phyloP scores from a whole-genome alignment of 176 grass and related monocot species.

The Poa pratensis region DNA sequence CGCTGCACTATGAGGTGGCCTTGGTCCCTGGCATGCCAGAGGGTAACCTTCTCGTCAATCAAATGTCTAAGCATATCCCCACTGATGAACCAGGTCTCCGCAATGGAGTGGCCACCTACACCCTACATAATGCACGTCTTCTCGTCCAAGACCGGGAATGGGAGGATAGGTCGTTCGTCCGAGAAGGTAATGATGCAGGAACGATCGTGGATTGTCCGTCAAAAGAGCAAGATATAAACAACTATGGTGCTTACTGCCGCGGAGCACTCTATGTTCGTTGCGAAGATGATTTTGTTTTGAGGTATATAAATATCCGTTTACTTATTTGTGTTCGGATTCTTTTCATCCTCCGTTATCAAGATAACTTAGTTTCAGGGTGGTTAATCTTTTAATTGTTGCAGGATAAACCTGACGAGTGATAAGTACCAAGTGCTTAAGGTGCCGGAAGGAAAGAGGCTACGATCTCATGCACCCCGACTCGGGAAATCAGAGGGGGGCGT shows the following conservation, averaged over 20 bases:
- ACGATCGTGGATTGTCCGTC: not conserved
- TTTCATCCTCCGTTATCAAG: too few relatives aligned
- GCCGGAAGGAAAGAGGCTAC: not conserved
- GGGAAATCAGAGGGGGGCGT: not conserved
- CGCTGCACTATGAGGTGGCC: not conserved
- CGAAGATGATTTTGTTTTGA: not conserved
- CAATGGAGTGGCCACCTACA: not conserved
- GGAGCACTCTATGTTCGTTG: slow-evolving; percentile 4
- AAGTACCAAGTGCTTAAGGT: not conserved
- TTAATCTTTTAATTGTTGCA: not conserved
- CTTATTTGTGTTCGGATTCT: too few relatives aligned
- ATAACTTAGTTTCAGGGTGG: not conserved
- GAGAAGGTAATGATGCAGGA: not conserved
- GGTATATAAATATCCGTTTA: not conserved
- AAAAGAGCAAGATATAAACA: not conserved
- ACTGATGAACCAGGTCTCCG: too few relatives aligned
- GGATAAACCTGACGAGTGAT: not conserved
- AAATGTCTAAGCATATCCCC: too few relatives aligned
- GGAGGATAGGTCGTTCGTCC: not conserved
- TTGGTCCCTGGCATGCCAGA: not conserved
- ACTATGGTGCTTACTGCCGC: not conserved
- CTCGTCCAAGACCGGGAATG: not conserved
- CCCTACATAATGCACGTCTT: not conserved
- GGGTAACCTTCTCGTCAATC: too few relatives aligned
- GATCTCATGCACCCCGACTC: not conserved